These are phyloP conservation scores for Saturnispora gosingensis DNA, from an alignment of 805 yeast species.

Conservation along the genomic window DNA sequence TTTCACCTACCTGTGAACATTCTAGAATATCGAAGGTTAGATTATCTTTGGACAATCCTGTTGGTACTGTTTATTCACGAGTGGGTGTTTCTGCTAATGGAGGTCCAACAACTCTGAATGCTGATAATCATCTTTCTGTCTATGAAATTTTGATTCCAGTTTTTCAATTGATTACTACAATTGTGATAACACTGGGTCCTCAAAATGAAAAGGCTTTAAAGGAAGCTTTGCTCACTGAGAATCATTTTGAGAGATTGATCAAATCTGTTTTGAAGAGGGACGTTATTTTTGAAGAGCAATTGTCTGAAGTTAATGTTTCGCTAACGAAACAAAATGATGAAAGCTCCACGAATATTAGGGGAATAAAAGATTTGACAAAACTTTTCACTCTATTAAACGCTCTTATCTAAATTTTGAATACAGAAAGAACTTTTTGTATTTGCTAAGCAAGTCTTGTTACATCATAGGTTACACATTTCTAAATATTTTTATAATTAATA, in stretches of 20 bases:
- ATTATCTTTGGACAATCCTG: slow-evolving; percentile 45
- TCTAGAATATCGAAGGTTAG: slow-evolving; percentile 31
- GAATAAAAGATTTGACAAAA: slow-evolving; percentile 19
- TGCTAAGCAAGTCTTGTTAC: background rate
- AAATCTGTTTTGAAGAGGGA: slow-evolving; percentile 38
- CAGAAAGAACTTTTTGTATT: background rate
- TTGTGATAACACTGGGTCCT: slow-evolving; percentile 69
- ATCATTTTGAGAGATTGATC: slow-evolving; percentile 44
- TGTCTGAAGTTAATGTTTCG: slow-evolving; percentile 4
- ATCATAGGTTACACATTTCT: background rate
- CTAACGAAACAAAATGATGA: background rate
- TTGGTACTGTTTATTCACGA: slow-evolving; percentile 12
- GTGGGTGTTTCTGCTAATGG: slow-evolving; percentile 16
- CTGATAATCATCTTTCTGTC: slow-evolving; percentile 34
- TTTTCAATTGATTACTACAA: slow-evolving; percentile 61
- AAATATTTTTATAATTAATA: background rate
- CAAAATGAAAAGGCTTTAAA: slow-evolving; percentile 51
- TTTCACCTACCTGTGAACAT: slow-evolving; percentile 1
- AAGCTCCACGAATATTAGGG: slow-evolving; percentile 8
- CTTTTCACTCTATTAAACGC: slow-evolving; percentile 25
- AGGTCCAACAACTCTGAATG: slow-evolving; percentile 5
- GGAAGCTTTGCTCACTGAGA: slow-evolving; percentile 43
- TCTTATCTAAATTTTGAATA: slow-evolving; percentile 11
- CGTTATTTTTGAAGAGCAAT: slow-evolving; percentile 10
- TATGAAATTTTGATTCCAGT: slow-evolving; percentile 65